These are phyloP conservation scores for Penicillium vulpinum DNA, from an alignment of 2,329 filamentous ascomycete species.

Conservation along the genomic window DNA sequence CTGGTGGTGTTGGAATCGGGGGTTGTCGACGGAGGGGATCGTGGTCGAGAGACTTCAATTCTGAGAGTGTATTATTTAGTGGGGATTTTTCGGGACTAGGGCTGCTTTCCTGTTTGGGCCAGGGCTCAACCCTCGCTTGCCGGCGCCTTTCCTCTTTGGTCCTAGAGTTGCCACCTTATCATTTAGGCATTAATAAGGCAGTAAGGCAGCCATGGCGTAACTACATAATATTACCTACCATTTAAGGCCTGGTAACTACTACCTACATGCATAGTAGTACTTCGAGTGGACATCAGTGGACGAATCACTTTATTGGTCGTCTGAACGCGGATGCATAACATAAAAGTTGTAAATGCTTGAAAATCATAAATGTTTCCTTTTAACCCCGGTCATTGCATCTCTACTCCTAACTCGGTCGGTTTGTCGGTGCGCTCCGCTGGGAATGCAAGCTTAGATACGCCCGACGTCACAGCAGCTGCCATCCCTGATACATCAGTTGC, in stretches of 20 bases:
- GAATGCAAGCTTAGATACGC: conserved; percentile 48
- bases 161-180: conserved; percentile 10
- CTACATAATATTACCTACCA: no score
- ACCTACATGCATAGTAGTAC: no score
- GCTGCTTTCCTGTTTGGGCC: conserved; percentile 35
- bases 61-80: conserved; percentile 40
- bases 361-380: not conserved
- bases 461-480: conserved; percentile 46
- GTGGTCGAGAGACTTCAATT: conserved; percentile 35
- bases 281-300: not conserved
- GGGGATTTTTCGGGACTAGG: conserved; percentile 40
- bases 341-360: conserved; percentile 7
- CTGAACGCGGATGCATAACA: not conserved
- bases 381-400: conserved; percentile 47
- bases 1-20: conserved; percentile 33
- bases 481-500: conserved; percentile 36
- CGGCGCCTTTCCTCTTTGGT: conserved; percentile 25
- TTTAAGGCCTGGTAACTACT: no score
- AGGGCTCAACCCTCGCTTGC: conserved; percentile 46
- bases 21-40: conserved; percentile 38
- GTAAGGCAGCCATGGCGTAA: conserved; percentile 7
- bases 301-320: not conserved
- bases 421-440: conserved; percentile 32
- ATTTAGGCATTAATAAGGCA: conserved; percentile 11
- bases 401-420: conserved; percentile 47